Evolutionary conservation across 2,329 filamentous ascomycete genomes (phyloP).

Genomic region (Diaporthe sp.): DNA sequence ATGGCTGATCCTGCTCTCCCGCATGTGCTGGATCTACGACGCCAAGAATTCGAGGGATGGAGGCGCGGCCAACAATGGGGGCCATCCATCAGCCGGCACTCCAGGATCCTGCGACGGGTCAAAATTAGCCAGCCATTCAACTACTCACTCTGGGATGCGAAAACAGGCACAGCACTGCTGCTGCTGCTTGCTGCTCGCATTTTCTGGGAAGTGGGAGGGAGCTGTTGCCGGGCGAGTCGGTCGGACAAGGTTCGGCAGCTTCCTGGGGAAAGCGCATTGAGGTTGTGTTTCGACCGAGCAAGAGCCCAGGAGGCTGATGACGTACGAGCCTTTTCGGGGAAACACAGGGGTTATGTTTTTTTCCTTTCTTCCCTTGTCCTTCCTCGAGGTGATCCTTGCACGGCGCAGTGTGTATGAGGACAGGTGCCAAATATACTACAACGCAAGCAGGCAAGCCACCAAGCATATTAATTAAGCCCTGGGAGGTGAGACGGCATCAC

Average conservation of each 20-base stretch:
- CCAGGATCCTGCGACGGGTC: not conserved
- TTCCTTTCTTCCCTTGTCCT: not conserved
- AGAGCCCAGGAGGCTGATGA: not conserved
- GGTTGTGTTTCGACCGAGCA: constrained; percentile 17
- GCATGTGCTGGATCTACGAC: not conserved
- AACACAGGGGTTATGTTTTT: not conserved
- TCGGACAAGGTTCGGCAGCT: constrained; percentile 25
- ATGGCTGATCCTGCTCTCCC: not conserved
- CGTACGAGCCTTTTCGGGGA: not conserved
- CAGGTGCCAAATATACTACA: not conserved
- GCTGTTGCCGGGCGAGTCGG: not conserved
- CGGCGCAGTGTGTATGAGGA: not conserved
- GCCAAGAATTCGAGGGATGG: not conserved
- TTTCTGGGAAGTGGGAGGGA: not conserved
- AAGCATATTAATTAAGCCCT: not conserved
- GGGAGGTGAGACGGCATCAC: not conserved
- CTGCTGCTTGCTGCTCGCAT: not conserved
- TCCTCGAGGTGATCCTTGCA: not conserved
- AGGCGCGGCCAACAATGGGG: not conserved
- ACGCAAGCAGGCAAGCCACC: not conserved
- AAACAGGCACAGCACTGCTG: not conserved
- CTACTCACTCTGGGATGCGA: no score
- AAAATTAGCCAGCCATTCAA: constrained; percentile 7
- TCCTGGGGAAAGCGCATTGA: not conserved
- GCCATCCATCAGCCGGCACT: not conserved